phyloP scores from a whole-genome alignment of 306 rosid species.

The Spatholobus suberectus region DNA sequence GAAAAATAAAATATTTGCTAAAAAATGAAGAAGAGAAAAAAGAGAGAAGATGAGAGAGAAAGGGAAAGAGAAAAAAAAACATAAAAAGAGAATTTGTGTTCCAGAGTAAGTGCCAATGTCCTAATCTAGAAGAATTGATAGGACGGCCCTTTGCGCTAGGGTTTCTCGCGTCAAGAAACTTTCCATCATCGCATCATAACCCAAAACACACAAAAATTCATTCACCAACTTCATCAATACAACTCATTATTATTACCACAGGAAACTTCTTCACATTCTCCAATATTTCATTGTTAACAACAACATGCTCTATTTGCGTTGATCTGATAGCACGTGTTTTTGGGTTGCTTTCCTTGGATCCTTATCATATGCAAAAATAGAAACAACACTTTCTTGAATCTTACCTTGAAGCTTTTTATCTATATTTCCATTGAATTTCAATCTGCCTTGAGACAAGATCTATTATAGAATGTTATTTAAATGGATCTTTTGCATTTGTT shows the following conservation, averaged over 20 bases:
- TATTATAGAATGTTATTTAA: constrained; percentile 11
- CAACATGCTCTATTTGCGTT: constrained; percentile 18
- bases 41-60: neutral
- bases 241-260: constrained; percentile 4
- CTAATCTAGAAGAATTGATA: constrained; percentile 27
- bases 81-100: constrained; percentile 32
- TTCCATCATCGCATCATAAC: neutral
- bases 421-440: constrained; percentile 35
- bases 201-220: neutral
- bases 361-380: constrained; percentile 46
- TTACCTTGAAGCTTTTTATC: constrained; percentile 31
- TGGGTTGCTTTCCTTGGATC: constrained; percentile 59
- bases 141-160: constrained; percentile 46
- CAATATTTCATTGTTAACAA: constrained; percentile 38
- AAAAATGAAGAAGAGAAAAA: neutral
- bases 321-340: constrained; percentile 30
- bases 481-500: constrained; percentile 8
- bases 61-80: constrained; percentile 9
- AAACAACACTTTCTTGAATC: neutral
- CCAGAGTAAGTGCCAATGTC: constrained; percentile 43
- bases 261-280: neutral
- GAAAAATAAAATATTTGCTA: neutral
- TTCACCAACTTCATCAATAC: constrained; percentile 8
- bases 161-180: constrained; percentile 40
- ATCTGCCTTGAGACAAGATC: neutral